Evolutionary conservation across 371 early-diverging fungal species (phyloP).

Genomic region (Mucor velutinosus): DNA sequence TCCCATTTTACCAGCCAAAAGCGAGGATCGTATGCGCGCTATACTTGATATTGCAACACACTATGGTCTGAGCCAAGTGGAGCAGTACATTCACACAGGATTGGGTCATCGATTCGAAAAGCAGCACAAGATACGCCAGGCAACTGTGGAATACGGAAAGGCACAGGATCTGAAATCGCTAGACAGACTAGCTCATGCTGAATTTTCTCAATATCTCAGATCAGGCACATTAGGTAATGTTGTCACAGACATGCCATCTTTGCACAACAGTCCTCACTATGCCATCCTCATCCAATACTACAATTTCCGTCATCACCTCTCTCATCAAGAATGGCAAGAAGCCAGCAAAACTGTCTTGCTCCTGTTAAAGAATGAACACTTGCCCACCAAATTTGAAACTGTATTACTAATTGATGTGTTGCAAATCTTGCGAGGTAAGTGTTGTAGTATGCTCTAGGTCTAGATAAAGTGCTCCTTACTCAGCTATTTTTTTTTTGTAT

Average conservation of each 20-base stretch:
- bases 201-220: constrained; percentile 22
- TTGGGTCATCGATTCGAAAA: constrained; percentile 27
- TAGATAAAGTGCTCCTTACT: background rate
- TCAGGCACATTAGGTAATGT: constrained; percentile 20
- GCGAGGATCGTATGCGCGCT: background rate
- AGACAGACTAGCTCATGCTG: constrained; percentile 23
- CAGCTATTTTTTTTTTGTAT: background rate
- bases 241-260: constrained; percentile 12
- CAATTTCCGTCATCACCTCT: constrained; percentile 11
- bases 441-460: background rate
- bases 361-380: background rate
- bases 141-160: constrained; percentile 26
- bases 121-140: constrained; percentile 9
- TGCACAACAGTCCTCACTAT: constrained; percentile 24
- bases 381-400: constrained; percentile 14
- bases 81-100: background rate
- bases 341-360: background rate
- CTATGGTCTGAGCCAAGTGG: background rate
- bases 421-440: constrained; percentile 15
- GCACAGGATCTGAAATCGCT: constrained; percentile 25
- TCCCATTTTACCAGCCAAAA: background rate
- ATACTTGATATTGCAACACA: background rate
- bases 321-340: constrained; percentile 11
- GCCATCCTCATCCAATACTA: constrained; percentile 22
- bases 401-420: constrained; percentile 19